Conservation (phyloP, 805 yeast species). For the Cyberlindnera sargentensis region DNA sequence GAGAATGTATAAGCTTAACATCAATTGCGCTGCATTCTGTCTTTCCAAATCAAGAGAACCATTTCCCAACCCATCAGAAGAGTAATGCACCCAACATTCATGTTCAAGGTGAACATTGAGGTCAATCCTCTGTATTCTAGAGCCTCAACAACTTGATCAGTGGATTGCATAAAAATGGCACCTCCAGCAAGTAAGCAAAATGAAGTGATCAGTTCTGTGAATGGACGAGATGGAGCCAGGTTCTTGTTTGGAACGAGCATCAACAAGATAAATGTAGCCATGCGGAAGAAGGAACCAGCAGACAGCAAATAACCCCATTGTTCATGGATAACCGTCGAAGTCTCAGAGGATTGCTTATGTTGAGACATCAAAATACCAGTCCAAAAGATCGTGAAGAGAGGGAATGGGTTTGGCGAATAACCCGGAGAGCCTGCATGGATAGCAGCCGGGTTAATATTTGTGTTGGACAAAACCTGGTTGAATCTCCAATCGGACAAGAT, state of each 20-base stretch:
- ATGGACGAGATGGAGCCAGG: constrained; percentile 57
- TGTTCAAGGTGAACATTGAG: constrained; percentile 85
- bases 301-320: constrained; percentile 91
- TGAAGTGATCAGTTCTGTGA: constrained; percentile 76
- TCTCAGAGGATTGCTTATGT: constrained; percentile 76
- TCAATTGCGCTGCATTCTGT: constrained; percentile 33
- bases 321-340: constrained; percentile 73
- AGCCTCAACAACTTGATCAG: constrained; percentile 77
- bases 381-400: constrained; percentile 90
- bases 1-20: background rate
- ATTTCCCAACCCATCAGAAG: constrained; percentile 87
- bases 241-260: constrained; percentile 36
- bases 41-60: constrained; percentile 56
- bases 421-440: constrained; percentile 53
- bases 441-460: constrained; percentile 22
- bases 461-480: constrained; percentile 30
- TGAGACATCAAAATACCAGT: constrained; percentile 94
- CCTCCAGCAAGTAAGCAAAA: constrained; percentile 88
- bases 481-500: constrained; percentile 56
- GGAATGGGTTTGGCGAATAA: constrained; percentile 90
- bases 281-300: constrained; percentile 74
- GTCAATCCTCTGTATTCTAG: constrained; percentile 79
- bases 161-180: constrained; percentile 82
- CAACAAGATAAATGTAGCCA: constrained; percentile 53
- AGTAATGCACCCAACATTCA: constrained; percentile 72